A percentile compares a stretch with the other conserved stretches of the same genome.
phyloP scores from a whole-genome alignment of 495 filamentous ascomycete genomes.

The Pyrenula massariospora region DNA sequence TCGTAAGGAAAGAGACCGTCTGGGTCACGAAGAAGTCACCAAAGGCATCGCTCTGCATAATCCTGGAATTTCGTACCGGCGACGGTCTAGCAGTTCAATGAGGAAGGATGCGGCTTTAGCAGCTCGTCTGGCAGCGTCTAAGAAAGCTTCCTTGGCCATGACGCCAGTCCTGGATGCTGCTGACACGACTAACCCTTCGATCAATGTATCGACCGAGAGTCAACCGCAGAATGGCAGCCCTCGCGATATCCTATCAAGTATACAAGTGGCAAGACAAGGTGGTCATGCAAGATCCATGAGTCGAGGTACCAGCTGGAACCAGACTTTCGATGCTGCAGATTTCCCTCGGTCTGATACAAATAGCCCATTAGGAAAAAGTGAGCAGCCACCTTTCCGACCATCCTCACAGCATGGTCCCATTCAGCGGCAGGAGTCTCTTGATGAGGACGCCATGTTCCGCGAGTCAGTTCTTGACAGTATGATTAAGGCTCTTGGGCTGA shows the following conservation, averaged over 20 bases:
- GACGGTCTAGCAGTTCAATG: constrained; percentile 60
- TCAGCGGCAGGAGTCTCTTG: constrained; percentile 60
- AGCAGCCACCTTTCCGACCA: constrained; percentile 43
- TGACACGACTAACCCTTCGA: constrained; percentile 6
- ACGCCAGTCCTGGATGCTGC: constrained; percentile 1
- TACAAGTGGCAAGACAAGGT: constrained; percentile 57
- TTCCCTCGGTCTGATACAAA: constrained; percentile 10
- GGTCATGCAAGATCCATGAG: constrained; percentile 19
- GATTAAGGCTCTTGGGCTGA: constrained; percentile 85
- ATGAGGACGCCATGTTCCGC: constrained; percentile 80
- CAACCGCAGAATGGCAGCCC: constrained; percentile 41
- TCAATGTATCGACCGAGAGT: constrained; percentile 7
- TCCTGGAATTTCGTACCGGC: constrained; percentile 49
- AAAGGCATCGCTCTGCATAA: constrained; percentile 98
- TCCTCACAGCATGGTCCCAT: constrained; percentile 34
- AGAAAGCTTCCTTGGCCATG: constrained; percentile 10
- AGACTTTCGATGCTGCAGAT: constrained; percentile 3
- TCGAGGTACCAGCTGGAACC: not conserved
- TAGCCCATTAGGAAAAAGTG: constrained; percentile 50
- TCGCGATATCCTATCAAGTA: constrained; percentile 71
- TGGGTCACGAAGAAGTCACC: constrained; percentile 69
- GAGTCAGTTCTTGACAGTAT: constrained; percentile 90
- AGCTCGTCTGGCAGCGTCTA: constrained; percentile 31
- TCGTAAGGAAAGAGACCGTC: constrained; percentile 67
- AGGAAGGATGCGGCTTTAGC: constrained; percentile 76